phyloP scores from a whole-genome alignment of 805 yeast genomes.

The Sugiyamaella valdiviana region DNA sequence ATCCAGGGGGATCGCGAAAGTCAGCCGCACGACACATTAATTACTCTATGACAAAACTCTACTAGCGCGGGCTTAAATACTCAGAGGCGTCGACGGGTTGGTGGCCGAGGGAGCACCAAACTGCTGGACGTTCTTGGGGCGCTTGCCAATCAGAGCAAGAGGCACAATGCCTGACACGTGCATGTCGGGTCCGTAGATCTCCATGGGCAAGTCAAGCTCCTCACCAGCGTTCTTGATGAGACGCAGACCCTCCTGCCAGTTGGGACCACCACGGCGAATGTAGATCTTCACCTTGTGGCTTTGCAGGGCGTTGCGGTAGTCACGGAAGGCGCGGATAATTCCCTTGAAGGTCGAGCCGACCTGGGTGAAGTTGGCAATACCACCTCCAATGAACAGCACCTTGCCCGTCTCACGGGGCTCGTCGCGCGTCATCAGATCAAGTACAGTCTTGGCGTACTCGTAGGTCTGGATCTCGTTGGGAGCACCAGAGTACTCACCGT shows the following conservation, averaged over 20 bases:
- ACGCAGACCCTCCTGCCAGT: slow-evolving; percentile 45
- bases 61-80: slow-evolving; percentile 11
- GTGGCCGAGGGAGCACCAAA: slow-evolving; percentile 34
- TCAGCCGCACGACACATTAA: neutral
- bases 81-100: slow-evolving; percentile 26
- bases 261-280: slow-evolving; percentile 44
- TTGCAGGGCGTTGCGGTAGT: slow-evolving; percentile 33
- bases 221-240: slow-evolving; percentile 40
- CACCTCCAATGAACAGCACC: slow-evolving; percentile 42
- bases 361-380: slow-evolving; percentile 44
- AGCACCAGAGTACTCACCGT: slow-evolving; percentile 45
- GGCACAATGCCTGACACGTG: slow-evolving; percentile 44
- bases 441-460: slow-evolving; percentile 43
- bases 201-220: slow-evolving; percentile 42
- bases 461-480: slow-evolving; percentile 43
- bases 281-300: slow-evolving; percentile 38
- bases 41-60: neutral
- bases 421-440: slow-evolving; percentile 41
- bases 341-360: slow-evolving; percentile 45
- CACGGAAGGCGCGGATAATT: slow-evolving; percentile 43
- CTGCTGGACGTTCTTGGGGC: slow-evolving; percentile 35
- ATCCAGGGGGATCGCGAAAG: no score
- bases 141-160: slow-evolving; percentile 37
- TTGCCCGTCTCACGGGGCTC: slow-evolving; percentile 37
- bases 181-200: slow-evolving; percentile 47